Evolutionary conservation across 768 basidiomycete species (phyloP), one percentile per base, ranked within the genome.

Genomic region (Psilocybe cyanescens): DNA sequence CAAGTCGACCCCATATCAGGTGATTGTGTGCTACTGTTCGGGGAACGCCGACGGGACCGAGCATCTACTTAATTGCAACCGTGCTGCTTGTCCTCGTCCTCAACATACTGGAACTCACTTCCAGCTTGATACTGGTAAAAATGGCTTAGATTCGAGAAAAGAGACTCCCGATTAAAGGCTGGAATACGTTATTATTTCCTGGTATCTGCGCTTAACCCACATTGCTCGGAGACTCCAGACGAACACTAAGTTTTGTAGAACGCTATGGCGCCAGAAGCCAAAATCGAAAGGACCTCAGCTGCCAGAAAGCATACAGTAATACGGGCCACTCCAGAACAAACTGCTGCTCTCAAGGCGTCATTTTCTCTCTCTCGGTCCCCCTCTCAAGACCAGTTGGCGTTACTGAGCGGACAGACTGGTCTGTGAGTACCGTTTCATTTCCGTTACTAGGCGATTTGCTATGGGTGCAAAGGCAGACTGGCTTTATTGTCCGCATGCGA

Each of bases 381-480:
- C n/a, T 63, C 68, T 28, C 53, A 65, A 4, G 58, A 67, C n/a
- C 65, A 72, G 44, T 51, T 72, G n/a, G 57, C 64, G 28, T 64
- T 60, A 16, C 63, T 79, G 39, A 69, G 69, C 59, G 64, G 67
- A 11, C 65, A 73, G 49, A 75, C 71, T n/a, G 71, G 72, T 57
- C 68, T 79, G 78, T 78, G 71, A 64, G 77, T 70, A 14, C 3
- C 49, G 30, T 58, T 46, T 31, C 59, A n/a, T 55, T 49, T 37
- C 51, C 57, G 49, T 9, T 49, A n/a, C 12, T 24, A 31, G 8
- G 16, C 14, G 8, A 9, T 2, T 16, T 1, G n/a, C 46, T 8
- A 41, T 8, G 39, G 28, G 7, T 28, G 11, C 35, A 16, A 31
- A 55, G n/a, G 11, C 7, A 12, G n/a, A 9, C 19, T 39, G 19